These are phyloP conservation scores for Leucaena leucocephala DNA, from an alignment of 306 rosid species.

Conservation along the genomic window DNA sequence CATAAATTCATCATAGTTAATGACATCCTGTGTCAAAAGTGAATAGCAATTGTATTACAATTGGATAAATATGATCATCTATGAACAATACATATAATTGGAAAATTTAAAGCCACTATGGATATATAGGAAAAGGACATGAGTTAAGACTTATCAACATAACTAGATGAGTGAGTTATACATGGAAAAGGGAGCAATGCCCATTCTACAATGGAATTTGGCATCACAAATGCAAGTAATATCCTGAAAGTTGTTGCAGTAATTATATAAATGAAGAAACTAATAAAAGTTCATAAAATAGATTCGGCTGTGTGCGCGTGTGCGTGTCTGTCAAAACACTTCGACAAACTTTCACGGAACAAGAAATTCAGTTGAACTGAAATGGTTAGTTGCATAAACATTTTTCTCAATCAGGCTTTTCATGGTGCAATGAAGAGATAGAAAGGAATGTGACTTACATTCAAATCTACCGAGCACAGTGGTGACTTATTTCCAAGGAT, in stretches of 20 bases:
- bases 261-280: constrained; percentile 17
- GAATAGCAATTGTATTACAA: constrained; percentile 34
- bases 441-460: constrained; percentile 58
- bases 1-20: constrained; percentile 77
- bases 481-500: constrained; percentile 77
- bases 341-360: not conserved
- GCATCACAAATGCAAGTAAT: not conserved
- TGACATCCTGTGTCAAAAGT: constrained; percentile 63
- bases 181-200: not conserved
- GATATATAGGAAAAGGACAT: constrained; percentile 23
- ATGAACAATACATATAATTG: constrained; percentile 4
- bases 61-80: constrained; percentile 8
- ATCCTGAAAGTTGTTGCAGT: constrained; percentile 22
- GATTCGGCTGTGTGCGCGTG: not conserved
- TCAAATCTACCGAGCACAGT: constrained; percentile 64
- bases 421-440: not conserved
- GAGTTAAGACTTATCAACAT: constrained; percentile 2
- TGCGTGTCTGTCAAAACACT: not conserved
- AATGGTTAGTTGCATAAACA: not conserved
- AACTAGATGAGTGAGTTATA: not conserved
- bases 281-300: constrained; percentile 16
- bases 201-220: not conserved
- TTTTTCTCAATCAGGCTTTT: constrained; percentile 14
- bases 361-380: constrained; percentile 3
- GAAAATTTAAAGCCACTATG: constrained; percentile 1